Base-by-base conservation (phyloP, 2,329 filamentous ascomycete species). In the Didymella sp. region DNA sequence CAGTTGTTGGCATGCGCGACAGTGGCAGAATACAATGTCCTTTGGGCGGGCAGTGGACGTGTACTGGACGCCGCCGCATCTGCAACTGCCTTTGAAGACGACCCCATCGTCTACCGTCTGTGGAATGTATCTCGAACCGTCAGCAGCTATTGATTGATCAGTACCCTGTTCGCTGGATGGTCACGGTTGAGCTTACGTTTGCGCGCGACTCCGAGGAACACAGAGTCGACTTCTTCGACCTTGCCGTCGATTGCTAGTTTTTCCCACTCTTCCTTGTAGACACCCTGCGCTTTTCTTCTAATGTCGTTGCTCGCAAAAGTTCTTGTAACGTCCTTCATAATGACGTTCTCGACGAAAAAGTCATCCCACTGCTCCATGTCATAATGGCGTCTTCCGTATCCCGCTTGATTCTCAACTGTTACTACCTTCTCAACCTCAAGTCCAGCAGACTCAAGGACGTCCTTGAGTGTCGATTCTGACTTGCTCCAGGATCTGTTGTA, bases 1-100 rank as follows among this genome's bases (percentile, higher is more conserved):
- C 35, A 81, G 58, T 62, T 79, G 79, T 54, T 81, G 80, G 59
- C 82, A 84, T 37, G 77, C 77, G n/a, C 67, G 69, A 62, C 82
- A 84, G 64, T 83, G 76, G 66, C 81, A 84, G 52, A 78, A 67
- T 17, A 70, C 73, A 25, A 81, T 66, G 22, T 67, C 57, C 12
- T 61, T 66, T 0, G 80, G 79, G 1, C 72, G 62, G 1, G 58
- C 59, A 13, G 72, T 74, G 48, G 73, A 74, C 1, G 69, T 76
- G 69, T 80, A 83, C 35, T 69, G 71, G 28, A 83, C 73, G 43
- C 73, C 66, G 12, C 74, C 72, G 56, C 81, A 83, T 41, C 74
- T 73, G 57, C 80, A 82, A 51, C 77, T 73, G 31, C 81, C 80
- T 19, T 70, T 73, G 49, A 79, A 73, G 6, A 69, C 47, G 2